phyloP scores from a whole-genome alignment of 345 rosid species.

The rapeseed (Brassica napus) region Da-Ae NC_063443.1:8427001-8427500 shows the following conservation, averaged over 20 bases:
- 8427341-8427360: too few species aligned
- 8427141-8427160: not conserved
- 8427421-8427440: too few species aligned
- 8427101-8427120: not conserved
- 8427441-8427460: too few species aligned
- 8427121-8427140: not conserved
- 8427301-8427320: too few species aligned
- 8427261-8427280: too few species aligned
- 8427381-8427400: too few species aligned
- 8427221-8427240: not conserved
- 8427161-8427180: not conserved
- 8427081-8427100: not conserved
- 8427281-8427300: too few species aligned
- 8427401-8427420: too few species aligned
- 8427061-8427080: not conserved
- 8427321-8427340: too few species aligned
- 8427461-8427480: too few species aligned
- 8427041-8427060: not conserved
- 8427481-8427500: too few species aligned
- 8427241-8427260: not conserved
- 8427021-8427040: not conserved
- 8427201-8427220: not conserved
- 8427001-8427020: constrained; percentile 22
- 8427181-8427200: not conserved
- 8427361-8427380: too few species aligned